phyloP scores from a whole-genome alignment of 345 rosid species.

The Sonneratia caseolaris region DNA sequence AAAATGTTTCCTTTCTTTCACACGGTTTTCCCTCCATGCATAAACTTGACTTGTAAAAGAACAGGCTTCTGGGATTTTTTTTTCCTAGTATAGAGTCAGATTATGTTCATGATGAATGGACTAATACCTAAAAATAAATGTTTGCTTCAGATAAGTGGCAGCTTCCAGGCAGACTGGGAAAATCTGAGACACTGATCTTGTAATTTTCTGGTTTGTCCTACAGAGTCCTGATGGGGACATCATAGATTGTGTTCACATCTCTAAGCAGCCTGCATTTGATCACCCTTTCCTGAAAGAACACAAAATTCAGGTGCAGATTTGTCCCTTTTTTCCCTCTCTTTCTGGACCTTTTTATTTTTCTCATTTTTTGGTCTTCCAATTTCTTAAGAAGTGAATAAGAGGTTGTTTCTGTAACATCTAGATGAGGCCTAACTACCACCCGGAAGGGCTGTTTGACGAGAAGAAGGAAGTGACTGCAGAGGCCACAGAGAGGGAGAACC shows the following conservation, averaged over 20 bases:
- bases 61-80: not conserved
- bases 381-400: not conserved
- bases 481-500: constrained; percentile 17
- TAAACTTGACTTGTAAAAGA: not conserved
- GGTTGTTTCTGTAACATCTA: constrained; percentile 5
- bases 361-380: not conserved
- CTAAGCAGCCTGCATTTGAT: constrained; percentile 93
- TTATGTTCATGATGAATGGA: not conserved
- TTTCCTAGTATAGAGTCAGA: too few species aligned
- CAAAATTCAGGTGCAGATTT: constrained; percentile 65
- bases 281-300: constrained; percentile 94
- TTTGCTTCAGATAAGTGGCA: not conserved
- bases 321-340: not conserved
- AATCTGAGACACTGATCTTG: not conserved
- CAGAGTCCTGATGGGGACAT: constrained; percentile 78
- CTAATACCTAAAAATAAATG: not conserved
- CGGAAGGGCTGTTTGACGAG: constrained; percentile 36
- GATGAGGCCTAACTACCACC: constrained; percentile 41
- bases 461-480: constrained; percentile 20
- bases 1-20: not conserved
- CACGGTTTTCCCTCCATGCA: not conserved
- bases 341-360: not conserved
- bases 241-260: constrained; percentile 76
- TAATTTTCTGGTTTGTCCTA: constrained; percentile 12
- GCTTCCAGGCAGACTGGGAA: not conserved